Percentiles rank a stretch among this genome's conserved stretches.
Evolutionary conservation across 1,139 yeast genomes (phyloP).

Genomic region (Scheffersomyces titani): DNA sequence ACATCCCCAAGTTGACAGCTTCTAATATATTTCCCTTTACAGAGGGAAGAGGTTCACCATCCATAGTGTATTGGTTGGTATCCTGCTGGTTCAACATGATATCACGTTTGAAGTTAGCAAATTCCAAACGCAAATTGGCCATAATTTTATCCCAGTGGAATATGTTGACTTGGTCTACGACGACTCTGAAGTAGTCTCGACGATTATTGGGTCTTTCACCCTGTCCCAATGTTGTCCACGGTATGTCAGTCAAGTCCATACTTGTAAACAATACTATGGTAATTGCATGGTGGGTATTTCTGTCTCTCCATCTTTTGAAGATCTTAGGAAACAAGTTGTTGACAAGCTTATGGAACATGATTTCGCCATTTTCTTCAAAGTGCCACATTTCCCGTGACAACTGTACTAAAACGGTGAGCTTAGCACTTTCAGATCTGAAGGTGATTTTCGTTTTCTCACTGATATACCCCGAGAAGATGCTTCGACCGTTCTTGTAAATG

Average conservation of each 20-base stretch:
- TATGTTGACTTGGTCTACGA: slow-evolving; percentile 90
- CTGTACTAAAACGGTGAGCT: slow-evolving; percentile 80
- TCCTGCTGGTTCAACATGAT: slow-evolving; percentile 53
- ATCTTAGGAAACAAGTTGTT: slow-evolving; percentile 89
- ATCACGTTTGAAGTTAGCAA: slow-evolving; percentile 78
- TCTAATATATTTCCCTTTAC: slow-evolving; percentile 88
- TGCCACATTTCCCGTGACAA: slow-evolving; percentile 97
- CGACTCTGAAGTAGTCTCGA: slow-evolving; percentile 85
- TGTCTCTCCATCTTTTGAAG: slow-evolving; percentile 83
- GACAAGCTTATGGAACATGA: slow-evolving; percentile 87
- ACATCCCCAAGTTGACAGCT: slow-evolving; percentile 81
- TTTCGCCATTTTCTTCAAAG: slow-evolving; percentile 95
- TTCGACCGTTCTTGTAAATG: slow-evolving; percentile 71
- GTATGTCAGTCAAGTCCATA: slow-evolving; percentile 64
- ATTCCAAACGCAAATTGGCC: slow-evolving; percentile 83
- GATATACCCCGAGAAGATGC: slow-evolving; percentile 62
- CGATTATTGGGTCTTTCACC: slow-evolving; percentile 76
- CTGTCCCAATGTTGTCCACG: slow-evolving; percentile 55
- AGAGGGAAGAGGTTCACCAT: slow-evolving; percentile 74
- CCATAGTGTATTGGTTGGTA: slow-evolving; percentile 32
- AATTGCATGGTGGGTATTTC: slow-evolving; percentile 86
- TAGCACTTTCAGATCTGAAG: slow-evolving; percentile 88
- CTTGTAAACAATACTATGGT: slow-evolving; percentile 88
- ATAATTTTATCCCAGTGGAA: slow-evolving; percentile 88
- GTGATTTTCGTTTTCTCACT: slow-evolving; percentile 77